phyloP scores from a whole-genome alignment of 768 basidiomycete species.

The Xerocomellus dryophilus region DNA sequence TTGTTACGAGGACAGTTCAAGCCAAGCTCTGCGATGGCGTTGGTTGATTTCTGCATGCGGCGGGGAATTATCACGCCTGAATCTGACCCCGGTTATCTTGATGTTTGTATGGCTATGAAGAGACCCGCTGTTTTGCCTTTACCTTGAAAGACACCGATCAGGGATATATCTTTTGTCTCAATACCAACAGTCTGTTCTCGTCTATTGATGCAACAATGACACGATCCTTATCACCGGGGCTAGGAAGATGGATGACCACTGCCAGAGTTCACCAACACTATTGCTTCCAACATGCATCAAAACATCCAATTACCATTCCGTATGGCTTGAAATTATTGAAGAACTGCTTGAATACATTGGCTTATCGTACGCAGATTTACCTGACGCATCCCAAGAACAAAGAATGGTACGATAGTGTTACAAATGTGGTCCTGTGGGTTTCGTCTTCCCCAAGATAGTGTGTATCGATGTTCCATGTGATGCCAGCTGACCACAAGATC shows the following conservation, averaged over 20 bases:
- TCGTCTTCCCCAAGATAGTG: neutral
- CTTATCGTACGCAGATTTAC: neutral
- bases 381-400: neutral
- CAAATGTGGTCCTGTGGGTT: neutral
- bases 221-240: neutral
- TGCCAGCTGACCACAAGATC: neutral
- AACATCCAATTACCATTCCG: neutral
- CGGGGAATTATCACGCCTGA: slow-evolving; percentile 31
- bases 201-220: too few relatives aligned
- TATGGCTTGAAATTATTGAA: neutral
- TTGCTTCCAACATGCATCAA: neutral
- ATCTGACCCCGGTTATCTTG: slow-evolving; percentile 23
- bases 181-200: neutral
- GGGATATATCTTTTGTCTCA: neutral
- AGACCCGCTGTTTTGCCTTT: slow-evolving; percentile 18
- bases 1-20: slow-evolving; percentile 40
- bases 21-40: slow-evolving; percentile 41
- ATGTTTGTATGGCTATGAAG: slow-evolving; percentile 24
- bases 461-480: neutral
- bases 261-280: neutral
- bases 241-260: neutral
- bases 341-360: neutral
- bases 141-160: slow-evolving; percentile 9
- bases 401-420: neutral
- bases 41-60: slow-evolving; percentile 42